A percentile compares a stretch with the other conserved stretches of the same genome.
phyloP scores from a whole-genome alignment of 164 flowering plant species.

The Euptelea pleiosperma region DNA sequence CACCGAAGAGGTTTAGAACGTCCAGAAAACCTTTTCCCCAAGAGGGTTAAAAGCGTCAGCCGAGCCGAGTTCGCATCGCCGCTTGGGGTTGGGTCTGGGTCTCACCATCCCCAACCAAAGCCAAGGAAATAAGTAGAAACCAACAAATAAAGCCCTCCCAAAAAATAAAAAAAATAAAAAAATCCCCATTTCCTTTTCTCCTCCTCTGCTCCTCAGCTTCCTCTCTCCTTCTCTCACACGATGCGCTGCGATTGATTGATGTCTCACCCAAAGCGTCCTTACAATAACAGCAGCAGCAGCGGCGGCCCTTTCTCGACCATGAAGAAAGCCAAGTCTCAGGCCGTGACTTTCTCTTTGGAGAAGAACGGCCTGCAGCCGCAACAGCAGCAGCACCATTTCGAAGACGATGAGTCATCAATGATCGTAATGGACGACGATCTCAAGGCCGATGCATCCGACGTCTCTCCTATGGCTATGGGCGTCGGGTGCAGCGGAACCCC shows the following conservation, averaged over 20 bases:
- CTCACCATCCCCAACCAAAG: too few species aligned
- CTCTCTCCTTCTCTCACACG: conserved; percentile 1
- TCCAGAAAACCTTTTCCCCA: too few species aligned
- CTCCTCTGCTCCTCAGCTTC: too few species aligned
- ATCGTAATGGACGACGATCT: conserved; percentile 46
- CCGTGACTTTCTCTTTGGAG: conserved; percentile 41
- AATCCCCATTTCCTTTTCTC: too few species aligned
- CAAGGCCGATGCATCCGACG: conserved; percentile 27
- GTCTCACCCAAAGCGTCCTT: conserved; percentile 38
- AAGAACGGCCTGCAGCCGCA: conserved; percentile 46
- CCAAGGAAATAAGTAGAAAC: too few species aligned
- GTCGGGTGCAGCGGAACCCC: conserved; percentile 23
- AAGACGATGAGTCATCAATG: conserved; percentile 42
- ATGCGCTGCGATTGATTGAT: conserved; percentile 30
- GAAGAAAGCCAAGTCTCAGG: conserved; percentile 83
- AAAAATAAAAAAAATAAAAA: too few species aligned
- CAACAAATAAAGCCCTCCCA: too few species aligned
- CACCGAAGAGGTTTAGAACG: too few species aligned
- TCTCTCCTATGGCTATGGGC: conserved; percentile 19
- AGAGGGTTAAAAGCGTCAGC: too few species aligned
- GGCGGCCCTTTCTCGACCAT: conserved; percentile 34
- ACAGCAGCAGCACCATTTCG: conserved; percentile 17
- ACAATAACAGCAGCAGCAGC: conserved; percentile 11
- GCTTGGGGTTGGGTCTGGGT: too few species aligned
- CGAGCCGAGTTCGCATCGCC: too few species aligned